Conservation (phyloP, 1,139 yeast genomes). For the Suhomyces bolitotheri region DNA sequence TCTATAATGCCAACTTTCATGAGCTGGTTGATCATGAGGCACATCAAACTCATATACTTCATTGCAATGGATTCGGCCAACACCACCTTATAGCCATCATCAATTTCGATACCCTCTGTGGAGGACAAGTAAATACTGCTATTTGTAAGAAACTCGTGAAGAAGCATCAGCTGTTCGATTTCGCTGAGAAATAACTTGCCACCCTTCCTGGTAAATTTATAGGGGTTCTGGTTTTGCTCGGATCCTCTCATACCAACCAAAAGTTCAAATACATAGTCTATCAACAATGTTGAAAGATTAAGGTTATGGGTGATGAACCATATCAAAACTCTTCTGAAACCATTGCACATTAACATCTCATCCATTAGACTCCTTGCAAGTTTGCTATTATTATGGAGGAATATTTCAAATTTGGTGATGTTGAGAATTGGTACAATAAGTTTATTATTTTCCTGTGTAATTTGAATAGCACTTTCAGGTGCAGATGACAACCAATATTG, state of each 20-base stretch:
- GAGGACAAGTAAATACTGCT: slow-evolving; percentile 52
- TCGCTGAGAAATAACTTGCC: slow-evolving; percentile 46
- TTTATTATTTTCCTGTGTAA: slow-evolving; percentile 30
- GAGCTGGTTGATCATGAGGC: slow-evolving; percentile 59
- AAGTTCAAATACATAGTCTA: slow-evolving; percentile 62
- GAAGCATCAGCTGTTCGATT: slow-evolving; percentile 62
- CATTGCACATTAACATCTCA: slow-evolving; percentile 67
- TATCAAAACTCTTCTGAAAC: slow-evolving; percentile 60
- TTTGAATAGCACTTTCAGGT: slow-evolving; percentile 25
- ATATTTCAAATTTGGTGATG: slow-evolving; percentile 39
- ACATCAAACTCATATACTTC: slow-evolving; percentile 54
- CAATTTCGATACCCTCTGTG: slow-evolving; percentile 35
- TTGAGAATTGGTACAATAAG: slow-evolving; percentile 43
- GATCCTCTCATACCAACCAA: slow-evolving; percentile 55
- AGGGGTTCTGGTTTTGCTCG: slow-evolving; percentile 27
- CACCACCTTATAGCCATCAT: slow-evolving; percentile 35
- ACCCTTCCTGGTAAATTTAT: slow-evolving; percentile 57
- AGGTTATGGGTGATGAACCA: slow-evolving; percentile 66
- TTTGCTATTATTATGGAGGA: slow-evolving; percentile 37
- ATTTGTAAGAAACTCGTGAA: slow-evolving; percentile 65
- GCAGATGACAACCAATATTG: slow-evolving; percentile 43
- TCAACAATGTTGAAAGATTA: slow-evolving; percentile 50
- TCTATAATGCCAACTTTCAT: slow-evolving; percentile 46
- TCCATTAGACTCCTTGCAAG: slow-evolving; percentile 58
- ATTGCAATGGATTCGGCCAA: slow-evolving; percentile 45